Base-by-base conservation (phyloP, 495 filamentous ascomycete genomes). In the Neurospora intermedia region DNA sequence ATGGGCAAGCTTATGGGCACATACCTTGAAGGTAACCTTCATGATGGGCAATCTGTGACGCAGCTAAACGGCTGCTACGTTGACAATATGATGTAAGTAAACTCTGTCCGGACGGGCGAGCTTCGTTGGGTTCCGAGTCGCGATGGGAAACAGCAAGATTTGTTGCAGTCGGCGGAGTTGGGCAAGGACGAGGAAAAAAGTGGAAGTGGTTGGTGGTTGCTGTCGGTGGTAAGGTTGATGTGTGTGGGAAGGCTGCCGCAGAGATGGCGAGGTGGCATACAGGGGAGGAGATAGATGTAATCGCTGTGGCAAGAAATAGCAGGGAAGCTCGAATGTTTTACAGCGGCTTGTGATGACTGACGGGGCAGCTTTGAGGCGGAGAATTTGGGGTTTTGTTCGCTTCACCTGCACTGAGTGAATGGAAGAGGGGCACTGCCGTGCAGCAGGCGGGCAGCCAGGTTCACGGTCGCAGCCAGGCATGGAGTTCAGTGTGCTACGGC, bases 11-110 rank as follows among this genome's bases (percentile, higher is more conserved):
- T 62, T 20, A 23, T 48, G n/a, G 6, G 31, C 74, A 77, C 83
- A 59, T 80, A 86, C 85, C 81, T 85, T 83, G 76, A 86, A 83
- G 70, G 84, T 86, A 70, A 86, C 79, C 83, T 85, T 86, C 85
- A 86, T 86, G 72, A 66, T 83, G 81, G 78, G 77, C 78, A 72
- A 78, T 77, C 35, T 74, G 48, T 40, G 13, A 23, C 74, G 81
- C 81, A 84, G 82, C 79, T 78, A 69, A 16, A 69, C 69, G 70
- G 75, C 75, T 78, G 77, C 73, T 74, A 71, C 73, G 73, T 75
- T 35, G 70, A 39, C 11, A 13, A 31, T 43, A 40, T 41, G 59
- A 46, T 45, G 20, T 38, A 15, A 27, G 43, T 69, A 69, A 40
- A 66, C 42, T 43, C 69, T 69, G 10, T 23, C 15, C 15, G 20